phyloP scores from a whole-genome alignment of 2,329 filamentous ascomycete species.

The Fusarium xyrophilum region DNA sequence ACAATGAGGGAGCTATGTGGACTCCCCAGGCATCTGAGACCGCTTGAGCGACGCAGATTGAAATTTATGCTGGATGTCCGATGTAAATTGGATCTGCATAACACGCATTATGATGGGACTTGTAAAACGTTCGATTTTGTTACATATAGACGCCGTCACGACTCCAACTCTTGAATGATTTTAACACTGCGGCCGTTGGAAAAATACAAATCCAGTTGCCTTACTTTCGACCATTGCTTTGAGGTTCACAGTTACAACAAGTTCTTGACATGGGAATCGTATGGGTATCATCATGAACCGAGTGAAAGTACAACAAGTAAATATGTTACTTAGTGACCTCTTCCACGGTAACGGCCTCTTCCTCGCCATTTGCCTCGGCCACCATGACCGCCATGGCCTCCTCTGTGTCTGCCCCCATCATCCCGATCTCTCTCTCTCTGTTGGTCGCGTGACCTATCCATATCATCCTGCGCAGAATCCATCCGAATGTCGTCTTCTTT shows the following conservation, averaged over 20 bases:
- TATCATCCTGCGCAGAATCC: constrained; percentile 48
- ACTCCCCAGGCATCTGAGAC: constrained; percentile 41
- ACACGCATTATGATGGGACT: constrained; percentile 36
- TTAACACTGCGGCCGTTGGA: neutral
- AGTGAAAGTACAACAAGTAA: constrained; percentile 15
- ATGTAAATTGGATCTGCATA: constrained; percentile 23
- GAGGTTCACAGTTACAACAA: neutral
- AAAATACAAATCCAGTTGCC: constrained; percentile 18
- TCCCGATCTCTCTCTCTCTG: constrained; percentile 41
- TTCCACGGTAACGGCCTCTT: constrained; percentile 48
- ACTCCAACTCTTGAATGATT: constrained; percentile 39
- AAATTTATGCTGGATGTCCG: constrained; percentile 22
- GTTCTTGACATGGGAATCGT: neutral
- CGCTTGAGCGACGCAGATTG: constrained; percentile 19
- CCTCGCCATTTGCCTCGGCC: constrained; percentile 51
- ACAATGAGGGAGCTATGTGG: constrained; percentile 56
- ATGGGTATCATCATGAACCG: constrained; percentile 27
- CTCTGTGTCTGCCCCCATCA: constrained; percentile 45
- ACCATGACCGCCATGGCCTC: constrained; percentile 39
- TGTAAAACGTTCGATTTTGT: constrained; percentile 37
- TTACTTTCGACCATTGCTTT: constrained; percentile 1
- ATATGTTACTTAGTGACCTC: constrained; percentile 40
- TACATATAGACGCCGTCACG: constrained; percentile 44
- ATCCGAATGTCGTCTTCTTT: constrained; percentile 56
- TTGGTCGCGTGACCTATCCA: constrained; percentile 47